Base-by-base conservation (phyloP, 2,329 filamentous ascomycete species). In the Calonectria crousiana region DNA sequence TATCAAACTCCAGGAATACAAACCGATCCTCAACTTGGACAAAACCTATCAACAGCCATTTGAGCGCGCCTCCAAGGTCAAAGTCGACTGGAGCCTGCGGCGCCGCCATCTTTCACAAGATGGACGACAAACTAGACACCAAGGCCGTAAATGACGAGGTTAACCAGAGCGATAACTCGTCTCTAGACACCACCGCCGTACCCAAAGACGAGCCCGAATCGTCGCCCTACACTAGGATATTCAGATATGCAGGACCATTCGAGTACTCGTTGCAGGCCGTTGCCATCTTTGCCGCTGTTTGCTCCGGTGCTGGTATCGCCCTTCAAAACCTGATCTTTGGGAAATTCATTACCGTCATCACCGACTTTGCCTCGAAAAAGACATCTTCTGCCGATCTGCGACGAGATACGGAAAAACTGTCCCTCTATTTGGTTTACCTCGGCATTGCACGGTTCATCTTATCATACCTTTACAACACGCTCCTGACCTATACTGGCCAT, bases 401-500 rank as follows among this genome's bases (percentile, higher is more conserved):
- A 3, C 72, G 71, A 18, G 83, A 84, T 18, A 79, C 79, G 34
- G 78, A 78, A 20, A 78, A 79, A 23, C 76, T 84, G 30, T 82
- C 83, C 83, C 82, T 92, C 6, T 92, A 89, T 79, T 91, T 92
- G 76, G 84, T 92, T 32, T 92, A 91, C 74, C 84, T 92, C 16
- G 91, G 91, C 77, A 83, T 91, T 66, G 90, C 82, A 0, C 87
- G 89, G 53, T 89, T 91, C 73, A 78, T 83, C 28, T 81, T 90
- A 18, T 85, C 87, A 16, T 92, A 91, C 75, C 78, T 86, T n/a
- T 86, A 86, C 79, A 85, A 85, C 62, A 79, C 83, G 4, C 82
- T 84, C 65, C 80, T 90, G 23, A 90, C 88, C 4, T 87, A 90
- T 51, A 84, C 88, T 4, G 88, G 89, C 2, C 87, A 88, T 67